phyloP scores from a whole-genome alignment of 2,329 filamentous ascomycete genomes.

The Pestalotiopsis sp. region DNA sequence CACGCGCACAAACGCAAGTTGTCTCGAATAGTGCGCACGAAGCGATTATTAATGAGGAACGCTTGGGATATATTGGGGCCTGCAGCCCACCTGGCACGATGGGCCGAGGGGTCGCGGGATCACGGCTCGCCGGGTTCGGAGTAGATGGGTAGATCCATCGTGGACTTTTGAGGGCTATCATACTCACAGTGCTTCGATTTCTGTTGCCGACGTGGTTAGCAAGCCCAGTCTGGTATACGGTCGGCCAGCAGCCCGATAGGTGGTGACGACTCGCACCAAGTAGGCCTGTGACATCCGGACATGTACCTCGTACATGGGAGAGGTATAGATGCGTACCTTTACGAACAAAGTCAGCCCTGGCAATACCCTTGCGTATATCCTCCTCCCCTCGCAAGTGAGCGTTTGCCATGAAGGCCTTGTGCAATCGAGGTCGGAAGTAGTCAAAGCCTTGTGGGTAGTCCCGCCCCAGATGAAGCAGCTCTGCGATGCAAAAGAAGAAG shows the following conservation, averaged over 20 bases:
- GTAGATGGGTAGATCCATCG: not conserved
- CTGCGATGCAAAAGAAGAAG: constrained; percentile 45
- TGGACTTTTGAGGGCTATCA: not conserved
- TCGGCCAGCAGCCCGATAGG: too few relatives aligned
- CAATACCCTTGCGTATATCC: constrained; percentile 75
- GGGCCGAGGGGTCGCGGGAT: too few relatives aligned
- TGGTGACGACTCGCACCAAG: too few relatives aligned
- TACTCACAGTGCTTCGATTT: constrained; percentile 89
- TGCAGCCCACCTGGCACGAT: too few relatives aligned
- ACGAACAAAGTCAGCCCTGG: constrained; percentile 83
- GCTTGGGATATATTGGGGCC: not conserved
- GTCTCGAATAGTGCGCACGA: too few relatives aligned
- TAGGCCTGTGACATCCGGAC: not conserved
- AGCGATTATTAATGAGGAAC: too few relatives aligned
- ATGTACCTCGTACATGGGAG: not conserved
- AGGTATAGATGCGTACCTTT: constrained; percentile 64
- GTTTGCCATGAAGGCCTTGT: constrained; percentile 83
- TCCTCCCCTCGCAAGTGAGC: constrained; percentile 70
- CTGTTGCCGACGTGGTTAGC: constrained; percentile 44
- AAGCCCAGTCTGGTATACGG: not conserved
- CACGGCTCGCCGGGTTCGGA: not conserved
- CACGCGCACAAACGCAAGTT: not conserved
- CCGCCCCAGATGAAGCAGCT: constrained; percentile 80
- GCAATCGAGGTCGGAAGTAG: constrained; percentile 81
- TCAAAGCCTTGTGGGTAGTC: constrained; percentile 83